Percentiles rank a stretch among this genome's conserved stretches.
Evolutionary conservation across 768 basidiomycete genomes (phyloP).

Genomic region (Agrocybe chaxingu): DNA sequence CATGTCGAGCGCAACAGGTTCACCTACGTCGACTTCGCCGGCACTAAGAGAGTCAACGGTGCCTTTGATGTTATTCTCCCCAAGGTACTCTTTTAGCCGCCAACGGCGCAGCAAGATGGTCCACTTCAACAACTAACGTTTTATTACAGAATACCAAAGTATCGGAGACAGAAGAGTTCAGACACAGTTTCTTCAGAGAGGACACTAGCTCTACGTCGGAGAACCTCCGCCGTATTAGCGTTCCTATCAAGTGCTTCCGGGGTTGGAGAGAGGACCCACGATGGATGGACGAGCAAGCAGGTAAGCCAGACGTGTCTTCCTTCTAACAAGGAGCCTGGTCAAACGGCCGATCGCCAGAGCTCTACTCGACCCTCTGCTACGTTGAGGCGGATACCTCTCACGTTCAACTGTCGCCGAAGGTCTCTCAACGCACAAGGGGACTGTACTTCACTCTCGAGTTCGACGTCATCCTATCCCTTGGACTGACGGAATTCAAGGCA

Average conservation of each 20-base stretch:
- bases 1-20: slow-evolving; percentile 29
- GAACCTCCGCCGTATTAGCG: slow-evolving; percentile 8
- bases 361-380: slow-evolving; percentile 14
- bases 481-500: slow-evolving; percentile 46
- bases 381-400: slow-evolving; percentile 19
- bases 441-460: slow-evolving; percentile 24
- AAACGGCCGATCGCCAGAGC: not conserved
- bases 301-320: slow-evolving; percentile 5
- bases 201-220: not conserved
- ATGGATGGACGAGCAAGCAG: slow-evolving; percentile 16
- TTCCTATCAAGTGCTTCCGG: slow-evolving; percentile 20
- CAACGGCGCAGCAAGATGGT: no score
- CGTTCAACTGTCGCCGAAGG: not conserved
- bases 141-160: slow-evolving; percentile 33
- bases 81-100: slow-evolving; percentile 21
- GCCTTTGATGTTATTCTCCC: slow-evolving; percentile 34
- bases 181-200: slow-evolving; percentile 27
- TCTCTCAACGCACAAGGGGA: not conserved
- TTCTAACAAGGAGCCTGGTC: slow-evolving; percentile 3
- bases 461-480: slow-evolving; percentile 41
- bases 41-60: slow-evolving; percentile 27
- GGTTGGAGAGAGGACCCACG: slow-evolving; percentile 12
- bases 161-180: slow-evolving; percentile 37
- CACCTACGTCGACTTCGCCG: slow-evolving; percentile 27
- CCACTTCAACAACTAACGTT: not conserved